These are phyloP conservation scores for Phytophthora syringae DNA, from an alignment of 352 stramenopile genomes.

Conservation along the genomic window DNA sequence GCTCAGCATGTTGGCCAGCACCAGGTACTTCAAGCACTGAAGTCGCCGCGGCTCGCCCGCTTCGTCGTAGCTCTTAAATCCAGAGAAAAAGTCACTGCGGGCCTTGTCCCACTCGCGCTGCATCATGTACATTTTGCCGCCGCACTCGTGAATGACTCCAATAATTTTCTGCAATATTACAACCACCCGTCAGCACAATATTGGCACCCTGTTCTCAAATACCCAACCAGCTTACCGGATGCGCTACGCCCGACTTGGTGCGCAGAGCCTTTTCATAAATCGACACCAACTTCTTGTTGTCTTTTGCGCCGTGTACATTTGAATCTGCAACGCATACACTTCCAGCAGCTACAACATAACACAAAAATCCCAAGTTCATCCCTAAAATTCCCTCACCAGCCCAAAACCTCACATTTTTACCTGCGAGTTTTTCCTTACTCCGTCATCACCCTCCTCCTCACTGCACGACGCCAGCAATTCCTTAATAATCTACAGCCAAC, in stretches of 20 bases:
- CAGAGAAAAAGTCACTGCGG: constrained; percentile 94
- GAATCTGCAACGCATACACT: constrained; percentile 93
- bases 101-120: constrained; percentile 94
- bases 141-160: constrained; percentile 95
- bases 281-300: constrained; percentile 94
- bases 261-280: constrained; percentile 92
- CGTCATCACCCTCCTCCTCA: constrained; percentile 86
- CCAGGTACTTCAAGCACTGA: constrained; percentile 95
- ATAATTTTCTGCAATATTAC: constrained; percentile 84
- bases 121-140: constrained; percentile 97
- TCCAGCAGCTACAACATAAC: constrained; percentile 92
- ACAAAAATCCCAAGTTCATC: too few species aligned
- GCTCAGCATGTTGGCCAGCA: constrained; percentile 96
- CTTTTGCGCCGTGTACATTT: constrained; percentile 93
- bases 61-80: constrained; percentile 97
- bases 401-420: constrained; percentile 32
- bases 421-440: constrained; percentile 84
- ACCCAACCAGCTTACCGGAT: constrained; percentile 59
- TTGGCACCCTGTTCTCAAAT: not conserved
- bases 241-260: constrained; percentile 90
- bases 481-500: constrained; percentile 66
- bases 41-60: constrained; percentile 92
- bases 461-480: constrained; percentile 89
- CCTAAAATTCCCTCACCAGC: too few species aligned
- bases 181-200: not conserved